These are phyloP conservation scores for Camellia sinensis DNA, from an alignment of 148 eudicot species.

Conservation along the genomic window DNA sequence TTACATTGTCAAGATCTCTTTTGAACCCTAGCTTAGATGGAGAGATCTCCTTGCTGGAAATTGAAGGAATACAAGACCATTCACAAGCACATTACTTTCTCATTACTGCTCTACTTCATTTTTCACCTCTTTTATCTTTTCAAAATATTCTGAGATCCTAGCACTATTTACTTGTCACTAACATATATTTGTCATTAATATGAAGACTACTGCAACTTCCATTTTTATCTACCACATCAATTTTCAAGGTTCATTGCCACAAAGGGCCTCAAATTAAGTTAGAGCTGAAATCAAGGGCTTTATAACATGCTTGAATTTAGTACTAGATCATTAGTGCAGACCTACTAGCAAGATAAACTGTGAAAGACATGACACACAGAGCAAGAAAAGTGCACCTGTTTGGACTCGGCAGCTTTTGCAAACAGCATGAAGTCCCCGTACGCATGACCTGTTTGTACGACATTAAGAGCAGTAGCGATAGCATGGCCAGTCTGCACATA, in stretches of 20 bases:
- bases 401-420: constrained; percentile 57
- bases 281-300: constrained; percentile 6
- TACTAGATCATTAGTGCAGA: background rate
- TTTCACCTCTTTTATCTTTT: too few species aligned
- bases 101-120: background rate
- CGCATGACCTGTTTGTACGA: constrained; percentile 59
- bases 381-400: constrained; percentile 46
- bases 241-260: background rate
- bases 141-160: background rate
- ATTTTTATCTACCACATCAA: background rate
- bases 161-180: too few species aligned
- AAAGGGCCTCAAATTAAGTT: constrained; percentile 4
- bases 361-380: background rate
- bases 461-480: constrained; percentile 58
- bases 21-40: too few species aligned
- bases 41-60: too few species aligned
- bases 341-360: background rate
- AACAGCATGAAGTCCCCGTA: constrained; percentile 76
- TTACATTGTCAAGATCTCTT: too few species aligned
- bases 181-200: background rate
- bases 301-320: background rate
- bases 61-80: background rate
- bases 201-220: background rate
- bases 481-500: constrained; percentile 61
- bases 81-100: background rate